phyloP scores from a whole-genome alignment of 129 eudicot genomes.

The Gnaphalium uliginosum region DNA sequence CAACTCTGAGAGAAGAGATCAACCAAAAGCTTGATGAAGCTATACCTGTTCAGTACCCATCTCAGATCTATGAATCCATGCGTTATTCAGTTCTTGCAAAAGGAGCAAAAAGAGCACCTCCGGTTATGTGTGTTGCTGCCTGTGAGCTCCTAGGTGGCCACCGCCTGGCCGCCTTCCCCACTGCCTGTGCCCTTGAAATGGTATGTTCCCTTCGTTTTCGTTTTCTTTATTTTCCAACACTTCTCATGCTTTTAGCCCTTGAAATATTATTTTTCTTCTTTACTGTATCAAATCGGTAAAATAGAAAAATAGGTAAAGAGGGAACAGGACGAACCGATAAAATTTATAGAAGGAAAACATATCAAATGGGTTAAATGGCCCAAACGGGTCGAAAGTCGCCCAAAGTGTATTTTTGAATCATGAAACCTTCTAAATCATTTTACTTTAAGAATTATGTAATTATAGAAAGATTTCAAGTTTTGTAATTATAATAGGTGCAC shows the following conservation, averaged over 20 bases:
- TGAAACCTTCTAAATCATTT: neutral
- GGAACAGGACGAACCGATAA: neutral
- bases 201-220: slow-evolving; percentile 24
- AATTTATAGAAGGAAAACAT: neutral
- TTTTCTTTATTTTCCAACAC: neutral
- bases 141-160: slow-evolving; percentile 90
- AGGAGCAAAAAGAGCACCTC: slow-evolving; percentile 92
- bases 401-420: neutral
- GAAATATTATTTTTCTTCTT: no score
- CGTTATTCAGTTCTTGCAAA: slow-evolving; percentile 88
- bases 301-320: neutral
- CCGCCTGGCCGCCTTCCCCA: slow-evolving; percentile 93
- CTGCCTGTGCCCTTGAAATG: slow-evolving; percentile 99
- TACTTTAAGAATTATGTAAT: neutral
- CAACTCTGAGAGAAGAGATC: slow-evolving; percentile 66
- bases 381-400: neutral
- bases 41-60: slow-evolving; percentile 73
- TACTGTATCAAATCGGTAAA: no score
- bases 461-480: neutral
- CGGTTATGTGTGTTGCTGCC: slow-evolving; percentile 97
- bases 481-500: neutral
- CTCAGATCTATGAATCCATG: slow-evolving; percentile 91
- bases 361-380: neutral
- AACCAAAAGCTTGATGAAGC: slow-evolving; percentile 84
- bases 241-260: neutral